Evolutionary conservation across 192 early-diverging fungal species (phyloP).

Genomic region (Entrophospora sp.): DNA sequence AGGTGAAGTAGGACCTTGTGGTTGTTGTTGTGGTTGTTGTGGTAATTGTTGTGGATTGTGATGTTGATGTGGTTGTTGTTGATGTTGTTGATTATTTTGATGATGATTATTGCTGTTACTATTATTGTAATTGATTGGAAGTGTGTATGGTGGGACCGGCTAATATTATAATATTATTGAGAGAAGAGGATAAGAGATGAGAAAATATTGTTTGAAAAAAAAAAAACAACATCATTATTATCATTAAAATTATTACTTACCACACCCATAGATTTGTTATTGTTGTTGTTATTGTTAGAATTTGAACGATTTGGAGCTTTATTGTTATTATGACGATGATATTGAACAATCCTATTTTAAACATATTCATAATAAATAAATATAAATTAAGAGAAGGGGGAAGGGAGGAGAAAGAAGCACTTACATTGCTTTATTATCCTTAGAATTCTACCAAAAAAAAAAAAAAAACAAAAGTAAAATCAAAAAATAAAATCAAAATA

Average conservation of each 20-base stretch:
- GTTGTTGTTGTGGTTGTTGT: background rate
- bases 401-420: too few relatives aligned
- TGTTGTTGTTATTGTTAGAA: too few relatives aligned
- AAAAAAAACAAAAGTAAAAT: slow-evolving; percentile 4
- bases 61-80: too few relatives aligned
- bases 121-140: slow-evolving; percentile 1
- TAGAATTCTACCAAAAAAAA: background rate
- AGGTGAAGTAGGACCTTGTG: background rate
- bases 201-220: too few relatives aligned
- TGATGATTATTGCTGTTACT: background rate
- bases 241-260: background rate
- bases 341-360: too few relatives aligned
- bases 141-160: background rate
- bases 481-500: background rate
- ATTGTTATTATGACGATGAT: too few relatives aligned
- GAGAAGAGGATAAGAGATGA: too few relatives aligned
- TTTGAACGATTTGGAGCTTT: too few relatives aligned
- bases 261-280: background rate
- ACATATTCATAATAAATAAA: too few relatives aligned
- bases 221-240: background rate
- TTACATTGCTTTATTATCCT: too few relatives aligned
- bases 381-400: too few relatives aligned
- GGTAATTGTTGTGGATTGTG: background rate
- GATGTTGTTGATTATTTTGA: background rate
- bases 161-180: background rate